Evolutionary conservation across 345 rosid genomes (phyloP), one percentile per base, ranked within the genome.

Genomic region (Balakata baccata): DNA sequence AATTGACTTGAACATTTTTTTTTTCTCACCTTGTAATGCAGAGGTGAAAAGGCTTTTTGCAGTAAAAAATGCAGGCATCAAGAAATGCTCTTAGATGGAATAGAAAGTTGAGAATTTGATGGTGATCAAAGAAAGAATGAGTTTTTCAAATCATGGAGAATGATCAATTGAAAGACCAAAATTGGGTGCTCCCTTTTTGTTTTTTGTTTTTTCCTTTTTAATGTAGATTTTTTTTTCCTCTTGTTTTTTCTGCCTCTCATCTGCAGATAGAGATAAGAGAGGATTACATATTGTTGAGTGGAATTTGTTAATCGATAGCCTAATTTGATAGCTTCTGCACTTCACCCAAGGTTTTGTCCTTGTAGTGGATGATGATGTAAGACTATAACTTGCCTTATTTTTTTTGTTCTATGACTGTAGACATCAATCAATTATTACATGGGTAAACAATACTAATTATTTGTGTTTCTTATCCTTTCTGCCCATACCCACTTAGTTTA

Each of bases 21-120:
- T 29, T 2, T 29, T 29, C 34, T 29, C 34, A 29, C 34, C 3
- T 22, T 34, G 43, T 20, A 7, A 11, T 61, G 80, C 92, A 94
- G 97, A 79, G 98, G 98, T 20, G 97, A 92, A 43, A 87, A 89
- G 64, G 93, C 94, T 1, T 94, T 92, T 77, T 90, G 98, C 81
- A 90, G 92, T 73, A 78, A 72, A 13, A 91, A 90, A 80, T 94
- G 98, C 83, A 81, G 96, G 59, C 82, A 81, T 84, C 85, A 85
- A 64, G 91, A 94, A 83, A 90, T 92, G 87, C 74, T 89, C 56
- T 74, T 81, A 34, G 95, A 94, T 77, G 89, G 81, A 46, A 20
- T 57, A 11, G 71, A 77, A 70, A 57, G 29, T 49, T 65, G 67
- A 77, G 59, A 38, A 38, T 47, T 63, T n/a, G 20, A 29, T 13